phyloP scores from a whole-genome alignment of 2,329 filamentous ascomycete genomes.

The Fusarium metavorans region DNA sequence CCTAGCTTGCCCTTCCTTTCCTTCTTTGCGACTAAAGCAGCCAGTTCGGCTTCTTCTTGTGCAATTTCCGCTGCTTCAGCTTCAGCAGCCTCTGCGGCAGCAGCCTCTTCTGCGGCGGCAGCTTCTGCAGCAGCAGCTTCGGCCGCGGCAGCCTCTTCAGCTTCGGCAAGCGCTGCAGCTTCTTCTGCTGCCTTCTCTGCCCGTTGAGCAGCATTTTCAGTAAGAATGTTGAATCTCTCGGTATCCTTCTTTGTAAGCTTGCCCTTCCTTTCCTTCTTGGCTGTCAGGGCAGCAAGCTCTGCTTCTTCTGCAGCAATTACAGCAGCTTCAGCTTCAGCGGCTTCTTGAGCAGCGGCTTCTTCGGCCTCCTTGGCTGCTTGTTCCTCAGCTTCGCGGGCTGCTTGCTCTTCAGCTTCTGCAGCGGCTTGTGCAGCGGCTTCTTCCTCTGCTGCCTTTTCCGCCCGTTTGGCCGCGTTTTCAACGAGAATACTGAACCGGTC shows the following conservation, averaged over 20 bases:
- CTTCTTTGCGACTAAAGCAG: conserved; percentile 33
- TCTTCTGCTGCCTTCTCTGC: conserved; percentile 31
- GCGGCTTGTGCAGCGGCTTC: conserved; percentile 36
- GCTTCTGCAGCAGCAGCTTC: conserved; percentile 10
- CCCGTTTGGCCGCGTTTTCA: conserved; percentile 47
- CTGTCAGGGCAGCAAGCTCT: conserved; percentile 44
- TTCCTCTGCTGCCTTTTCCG: conserved; percentile 32
- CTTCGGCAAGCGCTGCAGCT: conserved; percentile 10
- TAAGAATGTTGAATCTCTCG: conserved; percentile 46
- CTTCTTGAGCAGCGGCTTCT: conserved; percentile 27
- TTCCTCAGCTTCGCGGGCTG: conserved; percentile 26
- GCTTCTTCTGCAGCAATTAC: conserved; percentile 40
- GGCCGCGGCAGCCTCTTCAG: conserved; percentile 13
- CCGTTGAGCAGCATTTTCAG: conserved; percentile 37
- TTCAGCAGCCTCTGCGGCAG: conserved; percentile 45
- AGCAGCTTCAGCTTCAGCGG: conserved; percentile 32
- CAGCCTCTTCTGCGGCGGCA: conserved; percentile 32
- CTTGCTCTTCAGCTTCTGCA: conserved; percentile 25
- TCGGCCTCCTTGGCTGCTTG: conserved; percentile 22
- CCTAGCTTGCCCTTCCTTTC: conserved; percentile 36
- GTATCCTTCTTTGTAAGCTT: conserved; percentile 45
- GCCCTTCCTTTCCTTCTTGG: conserved; percentile 52
- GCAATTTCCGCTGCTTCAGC: conserved; percentile 39
- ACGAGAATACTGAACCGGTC: conserved; percentile 56
- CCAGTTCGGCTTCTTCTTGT: conserved; percentile 40